Percentiles rank a stretch among this genome's conserved stretches.
phyloP scores from a whole-genome alignment of 2,329 filamentous ascomycete species.

The Fusarium chlamydosporum region DNA sequence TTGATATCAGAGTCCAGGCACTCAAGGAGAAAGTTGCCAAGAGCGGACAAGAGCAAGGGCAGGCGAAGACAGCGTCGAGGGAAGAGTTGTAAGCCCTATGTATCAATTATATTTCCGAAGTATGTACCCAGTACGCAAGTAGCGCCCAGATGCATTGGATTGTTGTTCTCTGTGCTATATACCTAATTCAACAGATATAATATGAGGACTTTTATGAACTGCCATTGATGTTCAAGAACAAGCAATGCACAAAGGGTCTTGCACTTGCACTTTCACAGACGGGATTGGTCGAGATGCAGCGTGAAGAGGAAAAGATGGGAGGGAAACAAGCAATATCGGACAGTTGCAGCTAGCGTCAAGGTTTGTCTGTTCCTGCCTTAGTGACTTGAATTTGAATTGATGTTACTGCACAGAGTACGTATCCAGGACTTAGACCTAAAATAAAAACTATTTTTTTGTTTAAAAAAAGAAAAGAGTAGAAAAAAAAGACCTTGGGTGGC shows the following conservation, averaged over 20 bases:
- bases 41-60: constrained; percentile 18
- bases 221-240: neutral
- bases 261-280: constrained; percentile 3
- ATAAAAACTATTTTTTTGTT: too few species aligned
- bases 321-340: constrained; percentile 24
- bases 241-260: constrained; percentile 29
- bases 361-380: constrained; percentile 27
- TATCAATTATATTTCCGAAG: neutral
- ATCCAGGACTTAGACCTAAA: neutral
- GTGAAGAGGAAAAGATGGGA: neutral
- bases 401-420: too few species aligned
- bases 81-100: constrained; percentile 46
- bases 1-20: constrained; percentile 56
- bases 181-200: neutral
- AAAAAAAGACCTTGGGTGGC: neutral
- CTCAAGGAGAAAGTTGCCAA: constrained; percentile 50
- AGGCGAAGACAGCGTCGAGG: constrained; percentile 33
- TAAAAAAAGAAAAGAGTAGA: too few species aligned
- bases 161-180: neutral
- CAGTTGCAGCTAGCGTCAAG: constrained; percentile 20
- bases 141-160: neutral
- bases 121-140: neutral
- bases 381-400: neutral
- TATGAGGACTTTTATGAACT: constrained; percentile 8
- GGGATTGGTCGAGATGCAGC: constrained; percentile 12